Conservation (phyloP, 1,284 basidiomycete species). For the Coniferiporia sulphurascens region DNA sequence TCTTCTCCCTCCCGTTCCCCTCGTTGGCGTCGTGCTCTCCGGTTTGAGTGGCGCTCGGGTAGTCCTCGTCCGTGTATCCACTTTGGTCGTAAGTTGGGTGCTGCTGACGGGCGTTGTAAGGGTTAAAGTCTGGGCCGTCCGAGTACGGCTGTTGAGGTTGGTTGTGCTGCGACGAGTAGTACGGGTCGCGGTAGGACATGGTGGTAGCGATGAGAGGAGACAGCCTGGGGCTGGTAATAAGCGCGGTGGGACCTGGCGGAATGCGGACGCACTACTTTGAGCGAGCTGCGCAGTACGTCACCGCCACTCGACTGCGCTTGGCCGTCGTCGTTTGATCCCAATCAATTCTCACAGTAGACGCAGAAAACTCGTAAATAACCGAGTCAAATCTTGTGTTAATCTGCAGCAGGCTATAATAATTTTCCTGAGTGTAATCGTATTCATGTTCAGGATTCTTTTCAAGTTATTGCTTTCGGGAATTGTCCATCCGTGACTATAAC, state of each 20-base stretch:
- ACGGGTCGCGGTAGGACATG: conserved; percentile 47
- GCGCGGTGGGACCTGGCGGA: not conserved
- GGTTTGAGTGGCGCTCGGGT: not conserved
- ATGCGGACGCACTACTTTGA: not conserved
- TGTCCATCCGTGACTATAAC: no score
- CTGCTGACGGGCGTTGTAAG: conserved; percentile 41
- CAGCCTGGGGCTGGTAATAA: not conserved
- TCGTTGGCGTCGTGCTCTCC: conserved; percentile 29
- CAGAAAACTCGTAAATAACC: no score
- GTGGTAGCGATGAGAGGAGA: conserved; percentile 23
- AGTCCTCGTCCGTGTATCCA: conserved; percentile 33
- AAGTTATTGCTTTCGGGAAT: not conserved
- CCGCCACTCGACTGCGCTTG: not conserved
- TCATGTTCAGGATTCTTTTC: not conserved
- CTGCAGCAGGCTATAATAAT: no score
- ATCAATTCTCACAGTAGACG: not conserved
- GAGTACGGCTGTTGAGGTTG: conserved; percentile 34
- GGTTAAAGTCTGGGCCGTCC: conserved; percentile 41
- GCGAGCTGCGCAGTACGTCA: conserved; percentile 8
- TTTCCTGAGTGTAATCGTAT: no score
- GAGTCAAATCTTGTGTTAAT: no score
- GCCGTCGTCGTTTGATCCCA: not conserved
- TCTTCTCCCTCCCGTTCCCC: conserved; percentile 41
- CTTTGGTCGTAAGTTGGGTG: conserved; percentile 42
- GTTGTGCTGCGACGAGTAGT: conserved; percentile 30